Evolutionary conservation across 73 alveolate species (phyloP).

Genomic region (Durusdinium trenchii): DNA sequence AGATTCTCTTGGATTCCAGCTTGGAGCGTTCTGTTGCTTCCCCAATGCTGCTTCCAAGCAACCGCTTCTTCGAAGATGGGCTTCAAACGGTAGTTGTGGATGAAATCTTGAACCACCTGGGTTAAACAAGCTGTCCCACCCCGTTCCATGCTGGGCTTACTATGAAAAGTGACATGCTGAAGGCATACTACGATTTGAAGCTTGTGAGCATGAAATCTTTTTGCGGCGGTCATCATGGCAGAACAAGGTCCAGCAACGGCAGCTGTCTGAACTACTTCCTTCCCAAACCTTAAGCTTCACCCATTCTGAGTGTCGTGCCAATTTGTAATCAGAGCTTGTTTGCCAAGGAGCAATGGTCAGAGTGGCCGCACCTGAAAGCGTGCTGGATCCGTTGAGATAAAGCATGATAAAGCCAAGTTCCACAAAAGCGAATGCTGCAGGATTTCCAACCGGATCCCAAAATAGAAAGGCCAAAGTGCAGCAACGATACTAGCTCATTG

Average conservation of each 20-base stretch:
- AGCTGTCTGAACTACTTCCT: background rate
- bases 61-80: conserved; percentile 71
- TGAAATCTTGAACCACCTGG: conserved; percentile 62
- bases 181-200: background rate
- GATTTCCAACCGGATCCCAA: too few relatives aligned
- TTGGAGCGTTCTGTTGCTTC: background rate
- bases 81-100: conserved; percentile 36
- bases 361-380: conserved; percentile 40
- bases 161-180: background rate
- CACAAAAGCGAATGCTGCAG: too few relatives aligned
- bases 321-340: conserved; percentile 72
- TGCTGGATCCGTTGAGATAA: too few relatives aligned
- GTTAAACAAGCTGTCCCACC: background rate
- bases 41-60: background rate
- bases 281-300: background rate
- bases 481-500: background rate
- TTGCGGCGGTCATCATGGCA: too few relatives aligned
- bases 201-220: background rate
- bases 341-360: conserved; percentile 86
- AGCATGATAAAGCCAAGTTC: too few relatives aligned
- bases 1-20: background rate
- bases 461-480: too few relatives aligned
- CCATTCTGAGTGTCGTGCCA: background rate
- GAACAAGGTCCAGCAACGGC: background rate
- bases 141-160: background rate